These are phyloP conservation scores for Grosmannia huntii DNA, from an alignment of 2,329 filamentous ascomycete genomes.

Conservation along the genomic window DNA sequence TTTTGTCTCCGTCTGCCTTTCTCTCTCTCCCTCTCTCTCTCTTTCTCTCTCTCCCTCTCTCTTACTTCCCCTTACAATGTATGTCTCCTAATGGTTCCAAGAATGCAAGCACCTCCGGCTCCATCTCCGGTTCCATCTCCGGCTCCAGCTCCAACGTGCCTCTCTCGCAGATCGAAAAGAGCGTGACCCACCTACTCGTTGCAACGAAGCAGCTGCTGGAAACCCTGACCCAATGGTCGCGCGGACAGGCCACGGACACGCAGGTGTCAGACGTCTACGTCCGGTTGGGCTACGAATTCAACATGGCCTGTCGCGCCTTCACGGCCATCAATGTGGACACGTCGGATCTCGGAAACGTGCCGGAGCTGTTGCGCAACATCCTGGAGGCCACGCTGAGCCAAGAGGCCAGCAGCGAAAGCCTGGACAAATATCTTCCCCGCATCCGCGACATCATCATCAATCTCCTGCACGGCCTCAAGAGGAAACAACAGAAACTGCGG, in stretches of 20 bases:
- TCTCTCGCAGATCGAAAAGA: constrained; percentile 96
- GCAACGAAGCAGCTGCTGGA: constrained; percentile 96
- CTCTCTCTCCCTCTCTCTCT: constrained; percentile 3
- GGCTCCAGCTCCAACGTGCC: constrained; percentile 38
- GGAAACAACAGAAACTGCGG: constrained; percentile 82
- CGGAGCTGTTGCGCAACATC: constrained; percentile 78
- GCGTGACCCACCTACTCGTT: constrained; percentile 91
- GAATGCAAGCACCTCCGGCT: constrained; percentile 42
- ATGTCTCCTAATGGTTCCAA: constrained; percentile 9
- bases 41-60: no score
- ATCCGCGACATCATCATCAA: constrained; percentile 99
- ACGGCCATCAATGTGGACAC: constrained; percentile 95
- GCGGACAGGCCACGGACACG: constrained; percentile 77
- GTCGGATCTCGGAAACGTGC: constrained; percentile 84
- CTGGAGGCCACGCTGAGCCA: constrained; percentile 94
- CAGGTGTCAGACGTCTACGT: constrained; percentile 98
- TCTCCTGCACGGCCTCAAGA: constrained; percentile 85
- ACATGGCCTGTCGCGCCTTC: constrained; percentile 95
- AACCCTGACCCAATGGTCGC: constrained; percentile 95
- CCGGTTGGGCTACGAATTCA: constrained; percentile 95
- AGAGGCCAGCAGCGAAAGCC: constrained; percentile 82
- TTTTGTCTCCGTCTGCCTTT: not conserved
- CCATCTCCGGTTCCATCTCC: not conserved
- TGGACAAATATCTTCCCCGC: constrained; percentile 84
- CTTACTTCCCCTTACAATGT: no score